phyloP scores from a whole-genome alignment of 2,329 filamentous ascomycete species.

The Trichoderma hamatum region DNA sequence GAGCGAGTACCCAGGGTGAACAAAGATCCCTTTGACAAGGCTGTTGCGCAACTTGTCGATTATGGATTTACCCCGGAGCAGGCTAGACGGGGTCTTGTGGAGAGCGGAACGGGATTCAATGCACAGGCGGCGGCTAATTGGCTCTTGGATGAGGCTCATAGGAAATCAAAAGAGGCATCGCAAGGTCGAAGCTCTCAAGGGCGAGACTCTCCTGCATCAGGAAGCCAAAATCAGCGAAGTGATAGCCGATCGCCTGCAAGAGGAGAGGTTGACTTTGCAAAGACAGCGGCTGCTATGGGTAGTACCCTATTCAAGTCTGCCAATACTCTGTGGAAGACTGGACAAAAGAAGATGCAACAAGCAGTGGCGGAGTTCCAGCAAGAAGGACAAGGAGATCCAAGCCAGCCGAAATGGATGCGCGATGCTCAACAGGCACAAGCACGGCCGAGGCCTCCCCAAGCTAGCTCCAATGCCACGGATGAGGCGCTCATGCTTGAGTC shows the following conservation, averaged over 20 bases:
- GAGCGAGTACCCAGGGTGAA: slow-evolving; percentile 34
- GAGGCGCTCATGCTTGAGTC: slow-evolving; percentile 81
- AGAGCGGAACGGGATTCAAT: slow-evolving; percentile 77
- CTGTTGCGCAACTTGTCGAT: slow-evolving; percentile 85
- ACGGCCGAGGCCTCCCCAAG: slow-evolving; percentile 39
- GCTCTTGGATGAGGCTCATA: slow-evolving; percentile 88
- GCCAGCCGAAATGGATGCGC: slow-evolving; percentile 94
- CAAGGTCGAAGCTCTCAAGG: slow-evolving; percentile 51
- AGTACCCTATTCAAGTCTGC: slow-evolving; percentile 89
- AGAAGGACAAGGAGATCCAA: slow-evolving; percentile 69
- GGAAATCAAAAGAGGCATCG: slow-evolving; percentile 74
- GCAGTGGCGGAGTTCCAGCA: slow-evolving; percentile 84
- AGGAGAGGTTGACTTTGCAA: slow-evolving; percentile 72
- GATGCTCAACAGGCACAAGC: slow-evolving; percentile 58
- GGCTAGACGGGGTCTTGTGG: slow-evolving; percentile 75
- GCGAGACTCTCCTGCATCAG: slow-evolving; percentile 39
- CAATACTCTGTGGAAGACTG: slow-evolving; percentile 91
- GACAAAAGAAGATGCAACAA: slow-evolving; percentile 90
- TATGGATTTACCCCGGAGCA: slow-evolving; percentile 92
- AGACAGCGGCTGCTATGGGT: slow-evolving; percentile 80
- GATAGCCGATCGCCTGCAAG: slow-evolving; percentile 60
- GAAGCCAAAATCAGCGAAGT: slow-evolving; percentile 37
- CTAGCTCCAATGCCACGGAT: slow-evolving; percentile 56
- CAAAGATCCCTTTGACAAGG: slow-evolving; percentile 64
- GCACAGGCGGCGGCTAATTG: slow-evolving; percentile 86